phyloP scores from a whole-genome alignment of 345 rosid genomes.

The Lepidium africanum region DNA sequence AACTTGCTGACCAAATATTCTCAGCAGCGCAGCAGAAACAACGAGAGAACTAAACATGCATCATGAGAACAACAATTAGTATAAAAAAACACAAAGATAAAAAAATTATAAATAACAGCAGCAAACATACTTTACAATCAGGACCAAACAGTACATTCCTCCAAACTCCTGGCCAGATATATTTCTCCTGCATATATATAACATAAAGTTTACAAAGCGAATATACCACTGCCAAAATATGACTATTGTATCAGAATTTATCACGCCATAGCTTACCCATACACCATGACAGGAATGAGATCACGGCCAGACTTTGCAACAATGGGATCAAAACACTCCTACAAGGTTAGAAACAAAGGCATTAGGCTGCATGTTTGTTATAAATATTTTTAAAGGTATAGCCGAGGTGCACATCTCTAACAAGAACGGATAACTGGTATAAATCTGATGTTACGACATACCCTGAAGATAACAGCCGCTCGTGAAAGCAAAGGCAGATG shows the following conservation, averaged over 20 bases:
- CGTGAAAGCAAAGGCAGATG: constrained; percentile 68
- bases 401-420: not conserved
- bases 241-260: not conserved
- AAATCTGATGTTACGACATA: constrained; percentile 30
- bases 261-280: constrained; percentile 53
- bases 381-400: not conserved
- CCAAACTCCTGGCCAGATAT: constrained; percentile 98
- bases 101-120: not conserved
- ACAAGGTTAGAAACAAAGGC: constrained; percentile 17
- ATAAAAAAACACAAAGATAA: constrained; percentile 2
- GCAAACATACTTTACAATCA: constrained; percentile 55
- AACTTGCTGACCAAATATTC: constrained; percentile 82
- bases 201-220: not conserved
- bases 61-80: constrained; percentile 1
- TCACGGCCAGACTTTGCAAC: constrained; percentile 85
- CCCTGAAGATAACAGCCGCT: constrained; percentile 85
- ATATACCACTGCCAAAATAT: not conserved
- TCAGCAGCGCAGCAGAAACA: constrained; percentile 92
- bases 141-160: constrained; percentile 77
- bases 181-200: constrained; percentile 59
- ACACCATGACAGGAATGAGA: constrained; percentile 96
- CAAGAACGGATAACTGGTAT: not conserved
- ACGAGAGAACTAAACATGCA: constrained; percentile 51
- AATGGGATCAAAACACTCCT: constrained; percentile 98
- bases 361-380: constrained; percentile 6